Evolutionary conservation across 345 rosid genomes (phyloP), one percentile per base, ranked within the genome.

Genomic region (Psidium guajava): DNA sequence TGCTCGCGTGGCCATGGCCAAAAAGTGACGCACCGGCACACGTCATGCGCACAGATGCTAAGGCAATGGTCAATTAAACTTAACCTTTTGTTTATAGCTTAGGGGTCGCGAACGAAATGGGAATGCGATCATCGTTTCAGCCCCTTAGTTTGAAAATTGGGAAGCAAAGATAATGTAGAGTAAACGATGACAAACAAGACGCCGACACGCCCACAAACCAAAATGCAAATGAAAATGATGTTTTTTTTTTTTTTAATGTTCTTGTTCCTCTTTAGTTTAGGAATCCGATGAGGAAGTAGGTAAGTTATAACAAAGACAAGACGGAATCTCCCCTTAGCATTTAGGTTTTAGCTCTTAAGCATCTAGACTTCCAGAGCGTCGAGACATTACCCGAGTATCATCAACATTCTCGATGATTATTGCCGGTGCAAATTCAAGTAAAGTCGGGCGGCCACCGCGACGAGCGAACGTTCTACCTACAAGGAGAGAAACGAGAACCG

Each of bases 381-480:
- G 0, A 64, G 8, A 28, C 11, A 61, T 15, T 0, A 64, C 8
- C 8, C 0, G 0, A 32, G 24, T 32, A 32, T 64, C 75, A 8
- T 64, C 44, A 64, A 32, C 6, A 3, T 16, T 16, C 36, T 64
- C 0, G 0, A 16, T 0, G 1, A 64, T 0, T 2, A 64, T 0
- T 1, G 7, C 6, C 1, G 0, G 11, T 8, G 1, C 0, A n/a
- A 6, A 12, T 12, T 58, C 1, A 58, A 0, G 8, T 58, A 13
- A 12, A 58, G 15, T 4, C 53, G 53, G 53, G 8, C 13, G 53
- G 15, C 5, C 53, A 11, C 0, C 8, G 53, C 53, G 5, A 57
- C 3, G 1, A 57, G 28, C 32, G 11, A 0, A n/a, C 8, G n/a
- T n/a, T 58, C 16, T 58, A n/a, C n/a, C 3, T 13, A 1, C 18